These are phyloP conservation scores for Suillus tomentosus DNA, from an alignment of 768 basidiomycete genomes.

Conservation along the genomic window DNA sequence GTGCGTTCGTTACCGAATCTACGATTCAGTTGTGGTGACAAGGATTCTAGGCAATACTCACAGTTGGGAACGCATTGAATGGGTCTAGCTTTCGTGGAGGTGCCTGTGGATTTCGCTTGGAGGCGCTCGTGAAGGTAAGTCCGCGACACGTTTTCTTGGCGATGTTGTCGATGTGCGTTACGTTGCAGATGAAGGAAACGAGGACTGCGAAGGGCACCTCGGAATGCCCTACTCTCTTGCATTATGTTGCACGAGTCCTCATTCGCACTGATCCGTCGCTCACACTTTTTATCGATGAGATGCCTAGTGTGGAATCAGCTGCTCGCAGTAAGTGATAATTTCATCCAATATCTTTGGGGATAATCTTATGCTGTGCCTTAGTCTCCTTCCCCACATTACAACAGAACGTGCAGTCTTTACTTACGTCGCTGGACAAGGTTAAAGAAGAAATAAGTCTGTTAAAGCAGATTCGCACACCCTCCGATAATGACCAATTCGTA, in stretches of 20 bases:
- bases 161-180: not conserved
- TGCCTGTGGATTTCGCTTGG: conserved; percentile 83
- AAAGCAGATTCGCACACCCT: conserved; percentile 32
- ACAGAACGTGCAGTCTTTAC: conserved; percentile 60
- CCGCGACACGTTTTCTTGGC: conserved; percentile 7
- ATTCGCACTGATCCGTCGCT: conserved; percentile 65
- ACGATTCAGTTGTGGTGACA: conserved; percentile 4
- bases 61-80: conserved; percentile 83
- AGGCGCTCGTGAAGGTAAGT: conserved; percentile 75
- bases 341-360: not conserved
- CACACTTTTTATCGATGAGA: conserved; percentile 74
- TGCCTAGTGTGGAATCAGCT: conserved; percentile 81
- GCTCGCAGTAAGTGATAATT: conserved; percentile 57
- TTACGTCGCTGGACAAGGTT: conserved; percentile 57
- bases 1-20: conserved; percentile 36
- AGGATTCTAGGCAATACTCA: conserved; percentile 59
- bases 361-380: conserved; percentile 27
- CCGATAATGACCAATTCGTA: conserved; percentile 61
- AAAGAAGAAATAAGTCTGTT: conserved; percentile 54
- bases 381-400: conserved; percentile 73
- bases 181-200: conserved; percentile 73
- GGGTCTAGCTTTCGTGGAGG: conserved; percentile 80
- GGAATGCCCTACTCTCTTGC: conserved; percentile 86
- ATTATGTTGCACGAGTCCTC: conserved; percentile 81
- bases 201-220: conserved; percentile 67